Evolutionary conservation across 2,329 filamentous ascomycete species (phyloP).

Genomic region (Exophiala sp.): DNA sequence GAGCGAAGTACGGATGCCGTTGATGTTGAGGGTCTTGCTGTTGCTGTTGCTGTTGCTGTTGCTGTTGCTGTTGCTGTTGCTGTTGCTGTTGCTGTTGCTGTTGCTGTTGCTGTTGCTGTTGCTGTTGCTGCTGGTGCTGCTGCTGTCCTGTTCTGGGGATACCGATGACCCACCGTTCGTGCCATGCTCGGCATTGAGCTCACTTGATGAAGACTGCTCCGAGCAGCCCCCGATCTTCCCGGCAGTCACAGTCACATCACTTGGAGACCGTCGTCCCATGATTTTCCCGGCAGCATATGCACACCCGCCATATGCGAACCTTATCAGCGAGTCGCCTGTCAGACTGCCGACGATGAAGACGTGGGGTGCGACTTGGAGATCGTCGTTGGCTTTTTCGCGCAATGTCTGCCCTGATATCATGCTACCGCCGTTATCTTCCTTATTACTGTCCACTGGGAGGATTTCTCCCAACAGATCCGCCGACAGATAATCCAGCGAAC

Average conservation of each 20-base stretch:
- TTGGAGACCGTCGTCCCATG: constrained; percentile 30
- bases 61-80: too few relatives aligned
- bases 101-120: too few relatives aligned
- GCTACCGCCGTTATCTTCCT: too few relatives aligned
- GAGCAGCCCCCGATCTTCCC: too few relatives aligned
- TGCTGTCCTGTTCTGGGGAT: too few relatives aligned
- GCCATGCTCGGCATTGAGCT: too few relatives aligned
- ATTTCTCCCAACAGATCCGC: constrained; percentile 45
- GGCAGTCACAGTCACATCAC: neutral
- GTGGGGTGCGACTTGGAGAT: constrained; percentile 48
- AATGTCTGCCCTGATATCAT: constrained; percentile 50
- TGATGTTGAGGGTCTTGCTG: neutral
- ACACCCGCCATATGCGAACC: constrained; percentile 55
- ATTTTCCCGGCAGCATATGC: constrained; percentile 52
- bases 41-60: neutral
- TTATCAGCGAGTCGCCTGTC: constrained; percentile 55
- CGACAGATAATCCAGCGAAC: constrained; percentile 49
- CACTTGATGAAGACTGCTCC: too few relatives aligned
- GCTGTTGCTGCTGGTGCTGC: too few relatives aligned
- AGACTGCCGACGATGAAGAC: constrained; percentile 55
- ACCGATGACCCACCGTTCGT: too few relatives aligned
- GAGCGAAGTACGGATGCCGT: neutral
- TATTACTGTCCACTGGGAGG: constrained; percentile 8
- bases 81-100: too few relatives aligned
- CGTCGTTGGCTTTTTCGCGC: constrained; percentile 46